phyloP scores from a whole-genome alignment of 768 basidiomycete species.

The Artomyces pyxidatus region DNA sequence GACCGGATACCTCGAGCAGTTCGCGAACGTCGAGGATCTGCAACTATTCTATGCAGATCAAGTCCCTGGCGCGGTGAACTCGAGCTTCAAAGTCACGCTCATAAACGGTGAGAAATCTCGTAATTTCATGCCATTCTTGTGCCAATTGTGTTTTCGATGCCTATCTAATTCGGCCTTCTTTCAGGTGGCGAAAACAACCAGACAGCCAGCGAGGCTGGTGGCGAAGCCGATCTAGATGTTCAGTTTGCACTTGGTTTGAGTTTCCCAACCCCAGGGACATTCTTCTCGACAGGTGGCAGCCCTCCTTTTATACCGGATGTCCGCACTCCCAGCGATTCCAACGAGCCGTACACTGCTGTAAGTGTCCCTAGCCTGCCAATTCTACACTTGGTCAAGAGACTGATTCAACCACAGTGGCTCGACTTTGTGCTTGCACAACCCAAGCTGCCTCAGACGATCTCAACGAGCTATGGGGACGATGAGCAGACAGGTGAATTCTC shows the following conservation, averaged over 20 bases:
- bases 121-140: not conserved
- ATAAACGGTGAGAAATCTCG: conserved; percentile 1
- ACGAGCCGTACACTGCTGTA: conserved; percentile 42
- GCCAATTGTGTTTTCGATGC: not conserved
- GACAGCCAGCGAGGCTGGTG: conserved; percentile 40
- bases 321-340: conserved; percentile 30
- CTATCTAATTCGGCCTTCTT: not conserved
- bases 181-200: conserved; percentile 54
- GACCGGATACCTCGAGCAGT: conserved; percentile 29
- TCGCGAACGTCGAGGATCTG: conserved; percentile 19
- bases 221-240: conserved; percentile 60
- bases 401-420: conserved; percentile 42
- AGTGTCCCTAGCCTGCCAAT: conserved; percentile 12
- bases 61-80: conserved; percentile 11
- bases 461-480: conserved; percentile 66
- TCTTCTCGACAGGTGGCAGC: conserved; percentile 54
- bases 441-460: conserved; percentile 49
- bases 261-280: conserved; percentile 50
- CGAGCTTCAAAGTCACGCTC: conserved; percentile 2
- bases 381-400: not conserved
- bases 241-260: conserved; percentile 62
- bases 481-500: conserved; percentile 50
- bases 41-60: conserved; percentile 12
- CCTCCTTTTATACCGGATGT: conserved; percentile 51
- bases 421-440: conserved; percentile 42